Evolutionary conservation across 495 filamentous ascomycete species (phyloP).

Genomic region (Pyrenopolyporus hunteri): DNA sequence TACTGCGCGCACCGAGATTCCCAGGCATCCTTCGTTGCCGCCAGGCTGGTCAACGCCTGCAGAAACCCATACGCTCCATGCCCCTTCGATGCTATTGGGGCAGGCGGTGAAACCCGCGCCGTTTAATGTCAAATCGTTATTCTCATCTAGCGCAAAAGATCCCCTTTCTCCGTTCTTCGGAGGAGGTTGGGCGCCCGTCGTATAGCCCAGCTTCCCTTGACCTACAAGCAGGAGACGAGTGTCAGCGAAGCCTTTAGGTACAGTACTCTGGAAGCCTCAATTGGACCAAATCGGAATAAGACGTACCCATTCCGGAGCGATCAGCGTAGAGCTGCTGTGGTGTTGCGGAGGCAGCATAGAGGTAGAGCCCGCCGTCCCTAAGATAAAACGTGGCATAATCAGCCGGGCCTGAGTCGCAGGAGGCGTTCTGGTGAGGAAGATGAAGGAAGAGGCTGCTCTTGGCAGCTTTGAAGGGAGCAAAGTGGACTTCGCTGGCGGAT

Average conservation of each 20-base stretch:
- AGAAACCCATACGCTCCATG: constrained; percentile 57
- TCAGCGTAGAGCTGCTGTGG: constrained; percentile 59
- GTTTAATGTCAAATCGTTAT: constrained; percentile 52
- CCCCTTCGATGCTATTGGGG: constrained; percentile 54
- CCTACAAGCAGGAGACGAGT: constrained; percentile 27
- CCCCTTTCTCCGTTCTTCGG: constrained; percentile 52
- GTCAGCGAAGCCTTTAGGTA: too few relatives aligned
- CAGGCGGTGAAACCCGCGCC: constrained; percentile 55
- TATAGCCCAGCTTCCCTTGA: constrained; percentile 59
- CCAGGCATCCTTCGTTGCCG: constrained; percentile 52
- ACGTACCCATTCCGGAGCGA: constrained; percentile 56
- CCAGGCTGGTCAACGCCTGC: constrained; percentile 52
- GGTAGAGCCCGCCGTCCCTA: constrained; percentile 51
- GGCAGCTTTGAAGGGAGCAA: constrained; percentile 49
- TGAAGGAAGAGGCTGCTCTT: constrained; percentile 53
- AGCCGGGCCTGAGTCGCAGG: constrained; percentile 49
- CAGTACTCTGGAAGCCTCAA: not conserved
- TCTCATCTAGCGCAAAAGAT: constrained; percentile 50
- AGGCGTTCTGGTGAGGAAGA: constrained; percentile 50
- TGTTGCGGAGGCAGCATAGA: constrained; percentile 49
- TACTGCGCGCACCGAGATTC: constrained; percentile 47
- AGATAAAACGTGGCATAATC: constrained; percentile 57
- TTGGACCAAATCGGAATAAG: constrained; percentile 25
- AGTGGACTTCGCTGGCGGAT: constrained; percentile 54
- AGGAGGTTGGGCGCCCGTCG: constrained; percentile 46